These are phyloP conservation scores for Oxytropis ochrocephala DNA, from an alignment of 306 rosid species.

Conservation along the genomic window DNA sequence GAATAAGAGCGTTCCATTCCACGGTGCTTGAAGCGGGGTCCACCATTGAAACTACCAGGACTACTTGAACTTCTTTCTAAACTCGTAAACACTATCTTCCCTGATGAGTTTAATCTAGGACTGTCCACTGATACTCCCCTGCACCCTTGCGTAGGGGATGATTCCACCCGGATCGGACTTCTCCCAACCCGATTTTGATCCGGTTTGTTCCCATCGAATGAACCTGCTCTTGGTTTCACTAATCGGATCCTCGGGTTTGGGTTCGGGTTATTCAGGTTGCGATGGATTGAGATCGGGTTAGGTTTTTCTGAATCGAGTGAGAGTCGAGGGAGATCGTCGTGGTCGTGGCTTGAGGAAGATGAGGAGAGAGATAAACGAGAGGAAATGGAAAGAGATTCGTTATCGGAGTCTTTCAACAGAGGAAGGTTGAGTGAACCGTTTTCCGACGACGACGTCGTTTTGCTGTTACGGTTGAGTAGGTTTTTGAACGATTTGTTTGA, in stretches of 20 bases:
- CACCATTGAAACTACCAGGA: conserved; percentile 91
- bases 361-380: conserved; percentile 89
- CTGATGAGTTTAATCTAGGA: conserved; percentile 91
- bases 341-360: conserved; percentile 83
- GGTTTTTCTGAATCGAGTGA: conserved; percentile 72
- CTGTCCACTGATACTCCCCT: conserved; percentile 88
- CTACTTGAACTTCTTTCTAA: conserved; percentile 92
- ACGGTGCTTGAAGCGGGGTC: conserved; percentile 70
- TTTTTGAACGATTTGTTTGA: conserved; percentile 50
- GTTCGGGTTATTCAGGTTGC: conserved; percentile 26
- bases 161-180: conserved; percentile 51
- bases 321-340: conserved; percentile 75
- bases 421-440: conserved; percentile 43
- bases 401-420: conserved; percentile 51
- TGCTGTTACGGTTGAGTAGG: conserved; percentile 57
- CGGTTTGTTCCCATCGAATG: conserved; percentile 26
- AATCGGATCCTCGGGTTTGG: conserved; percentile 33
- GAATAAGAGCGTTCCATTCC: conserved; percentile 98
- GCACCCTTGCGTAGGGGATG: conserved; percentile 28
- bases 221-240: conserved; percentile 39
- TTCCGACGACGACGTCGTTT: conserved; percentile 44
- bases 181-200: conserved; percentile 33
- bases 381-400: conserved; percentile 68
- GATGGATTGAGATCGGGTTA: conserved; percentile 21
- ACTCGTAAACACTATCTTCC: conserved; percentile 89